Conservation (phyloP, 2,329 filamentous ascomycete species). For the Proliferodiscus dingleyae region DNA sequence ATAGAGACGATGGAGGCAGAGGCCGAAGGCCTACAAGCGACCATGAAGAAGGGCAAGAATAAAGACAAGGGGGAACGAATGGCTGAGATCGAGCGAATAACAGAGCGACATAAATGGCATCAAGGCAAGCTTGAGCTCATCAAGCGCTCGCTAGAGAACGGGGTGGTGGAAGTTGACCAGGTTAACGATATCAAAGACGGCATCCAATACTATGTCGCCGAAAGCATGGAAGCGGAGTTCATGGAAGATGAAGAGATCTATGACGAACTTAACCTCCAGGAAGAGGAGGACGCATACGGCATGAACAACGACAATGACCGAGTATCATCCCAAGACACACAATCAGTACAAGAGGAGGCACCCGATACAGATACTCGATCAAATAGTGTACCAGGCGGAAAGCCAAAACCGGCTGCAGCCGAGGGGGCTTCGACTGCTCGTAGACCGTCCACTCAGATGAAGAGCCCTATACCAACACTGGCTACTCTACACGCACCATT, state of each 20-base stretch:
- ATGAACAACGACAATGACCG: conserved; percentile 76
- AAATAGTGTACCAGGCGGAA: conserved; percentile 41
- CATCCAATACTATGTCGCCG: conserved; percentile 92
- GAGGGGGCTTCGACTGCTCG: conserved; percentile 57
- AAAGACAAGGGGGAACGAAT: conserved; percentile 78
- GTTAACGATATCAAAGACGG: conserved; percentile 85
- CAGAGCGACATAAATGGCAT: conserved; percentile 96
- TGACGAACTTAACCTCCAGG: conserved; percentile 86
- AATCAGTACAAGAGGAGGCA: conserved; percentile 83
- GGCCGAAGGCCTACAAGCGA: conserved; percentile 77
- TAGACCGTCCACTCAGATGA: conserved; percentile 82
- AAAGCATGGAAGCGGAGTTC: conserved; percentile 83
- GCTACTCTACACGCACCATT: conserved; percentile 80
- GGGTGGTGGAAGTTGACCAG: conserved; percentile 79
- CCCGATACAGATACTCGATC: conserved; percentile 52
- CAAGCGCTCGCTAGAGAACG: conserved; percentile 86
- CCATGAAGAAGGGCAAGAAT: conserved; percentile 93
- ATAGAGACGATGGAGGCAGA: conserved; percentile 92
- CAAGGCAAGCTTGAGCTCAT: conserved; percentile 88
- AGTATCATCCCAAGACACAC: conserved; percentile 90
- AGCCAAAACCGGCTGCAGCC: conserved; percentile 48
- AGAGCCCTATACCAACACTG: conserved; percentile 87
- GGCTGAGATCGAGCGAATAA: conserved; percentile 75
- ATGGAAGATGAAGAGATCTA: conserved; percentile 94
- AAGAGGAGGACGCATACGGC: conserved; percentile 85